A percentile compares a stretch with the other conserved stretches of the same genome.
Evolutionary conservation across 2,329 filamentous ascomycete genomes (phyloP).

Genomic region (Shiraia bambusicola): DNA sequence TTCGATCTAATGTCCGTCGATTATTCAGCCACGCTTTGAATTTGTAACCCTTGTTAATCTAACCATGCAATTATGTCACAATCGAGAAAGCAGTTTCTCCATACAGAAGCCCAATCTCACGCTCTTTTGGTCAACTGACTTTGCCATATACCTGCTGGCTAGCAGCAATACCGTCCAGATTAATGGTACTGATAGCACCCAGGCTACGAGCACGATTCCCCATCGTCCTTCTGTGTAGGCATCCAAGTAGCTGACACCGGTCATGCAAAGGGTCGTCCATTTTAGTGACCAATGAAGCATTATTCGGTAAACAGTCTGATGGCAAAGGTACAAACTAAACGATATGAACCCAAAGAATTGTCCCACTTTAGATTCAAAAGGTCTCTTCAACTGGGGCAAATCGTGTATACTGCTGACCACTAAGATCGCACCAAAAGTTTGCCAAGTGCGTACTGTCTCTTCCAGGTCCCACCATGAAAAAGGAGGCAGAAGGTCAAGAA

Average conservation of each 20-base stretch:
- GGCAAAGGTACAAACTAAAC: conserved; percentile 5
- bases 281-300: neutral
- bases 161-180: neutral
- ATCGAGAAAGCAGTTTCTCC: neutral
- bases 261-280: neutral
- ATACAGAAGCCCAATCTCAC: neutral
- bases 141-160: neutral
- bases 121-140: neutral
- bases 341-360: conserved; percentile 3
- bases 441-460: conserved; percentile 2
- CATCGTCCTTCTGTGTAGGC: neutral
- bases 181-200: neutral
- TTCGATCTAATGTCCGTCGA: too few species aligned
- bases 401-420: conserved; percentile 1
- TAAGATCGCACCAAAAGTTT: conserved; percentile 6
- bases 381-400: neutral
- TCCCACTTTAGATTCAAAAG: conserved; percentile 1
- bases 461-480: conserved; percentile 6
- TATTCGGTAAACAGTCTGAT: conserved; percentile 3
- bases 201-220: neutral
- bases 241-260: neutral
- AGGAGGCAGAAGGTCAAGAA: neutral
- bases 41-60: too few species aligned
- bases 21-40: too few species aligned
- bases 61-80: too few species aligned